Conservation (phyloP, 2,329 filamentous ascomycete species). For the Beauveria sp. region DNA sequence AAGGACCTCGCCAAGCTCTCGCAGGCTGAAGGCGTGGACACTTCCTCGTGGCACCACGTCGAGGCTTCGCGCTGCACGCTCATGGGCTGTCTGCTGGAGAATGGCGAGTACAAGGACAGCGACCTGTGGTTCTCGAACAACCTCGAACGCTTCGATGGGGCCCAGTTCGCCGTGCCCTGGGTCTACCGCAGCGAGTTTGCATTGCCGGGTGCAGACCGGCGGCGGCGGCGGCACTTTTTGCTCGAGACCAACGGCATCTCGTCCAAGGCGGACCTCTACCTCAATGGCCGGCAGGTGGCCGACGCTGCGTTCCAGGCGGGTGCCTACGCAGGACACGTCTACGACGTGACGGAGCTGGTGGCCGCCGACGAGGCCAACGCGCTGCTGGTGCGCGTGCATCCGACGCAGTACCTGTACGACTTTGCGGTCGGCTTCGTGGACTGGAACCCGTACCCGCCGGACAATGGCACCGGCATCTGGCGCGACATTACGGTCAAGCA, state of each 20-base stretch:
- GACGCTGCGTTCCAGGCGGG: conserved; percentile 42
- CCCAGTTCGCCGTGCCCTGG: conserved; percentile 48
- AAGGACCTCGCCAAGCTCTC: conserved; percentile 33
- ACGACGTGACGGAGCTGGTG: conserved; percentile 44
- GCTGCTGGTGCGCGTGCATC: conserved; percentile 45
- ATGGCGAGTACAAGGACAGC: conserved; percentile 42
- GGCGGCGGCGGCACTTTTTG: conserved; percentile 34
- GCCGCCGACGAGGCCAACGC: conserved; percentile 34
- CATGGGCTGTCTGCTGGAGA: conserved; percentile 48
- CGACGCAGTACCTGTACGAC: conserved; percentile 51
- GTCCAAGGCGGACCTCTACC: conserved; percentile 50
- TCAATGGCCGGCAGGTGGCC: conserved; percentile 48
- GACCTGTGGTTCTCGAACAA: conserved; percentile 49
- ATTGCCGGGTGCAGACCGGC: conserved; percentile 18
- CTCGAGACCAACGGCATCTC: conserved; percentile 52
- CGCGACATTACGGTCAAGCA: conserved; percentile 47
- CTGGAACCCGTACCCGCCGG: conserved; percentile 54
- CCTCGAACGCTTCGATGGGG: conserved; percentile 31
- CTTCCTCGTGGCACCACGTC: conserved; percentile 43
- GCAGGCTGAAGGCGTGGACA: conserved; percentile 33
- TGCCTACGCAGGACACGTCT: conserved; percentile 47
- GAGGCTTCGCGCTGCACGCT: conserved; percentile 41
- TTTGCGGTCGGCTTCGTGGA: conserved; percentile 53
- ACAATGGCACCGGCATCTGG: conserved; percentile 59
- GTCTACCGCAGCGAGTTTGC: conserved; percentile 48